Percentiles rank a stretch among this genome's conserved stretches.
Conservation (phyloP, 352 stramenopile species). For the Globisporangium irregulare region DNA sequence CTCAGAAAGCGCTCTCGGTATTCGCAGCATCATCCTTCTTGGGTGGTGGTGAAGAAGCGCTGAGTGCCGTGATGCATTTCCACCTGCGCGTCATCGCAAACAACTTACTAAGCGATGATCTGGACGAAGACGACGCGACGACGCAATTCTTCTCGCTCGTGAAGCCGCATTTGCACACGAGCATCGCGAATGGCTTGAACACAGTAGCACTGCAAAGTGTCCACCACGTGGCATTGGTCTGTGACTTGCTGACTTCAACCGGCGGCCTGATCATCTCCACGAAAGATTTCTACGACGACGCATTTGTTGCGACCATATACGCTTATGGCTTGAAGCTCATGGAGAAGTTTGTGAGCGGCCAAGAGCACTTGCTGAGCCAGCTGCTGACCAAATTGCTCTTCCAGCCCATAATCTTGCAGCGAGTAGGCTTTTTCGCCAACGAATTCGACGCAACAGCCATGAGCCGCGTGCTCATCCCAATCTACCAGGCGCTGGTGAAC, state of each 20-base stretch:
- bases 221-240: conserved; percentile 4
- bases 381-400: conserved; percentile 57
- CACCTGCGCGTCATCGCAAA: conserved; percentile 26
- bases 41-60: conserved; percentile 15
- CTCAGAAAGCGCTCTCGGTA: not conserved
- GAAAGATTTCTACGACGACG: conserved; percentile 25
- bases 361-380: conserved; percentile 45
- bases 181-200: not conserved
- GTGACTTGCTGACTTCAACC: conserved; percentile 17
- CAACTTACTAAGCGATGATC: conserved; percentile 38
- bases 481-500: conserved; percentile 69
- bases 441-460: conserved; percentile 39
- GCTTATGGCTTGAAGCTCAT: conserved; percentile 36
- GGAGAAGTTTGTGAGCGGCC: conserved; percentile 33
- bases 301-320: conserved; percentile 40
- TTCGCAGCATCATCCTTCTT: not conserved
- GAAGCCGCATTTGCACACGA: conserved; percentile 11
- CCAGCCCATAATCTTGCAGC: conserved; percentile 31
- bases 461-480: conserved; percentile 51
- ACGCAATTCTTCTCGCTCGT: conserved; percentile 19
- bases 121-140: conserved; percentile 51
- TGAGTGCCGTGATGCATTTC: conserved; percentile 34
- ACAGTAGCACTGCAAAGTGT: not conserved
- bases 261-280: conserved; percentile 15
- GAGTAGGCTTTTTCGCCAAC: conserved; percentile 42